Evolutionary conservation across 257 asterid genomes (phyloP), one percentile per base, ranked within the genome.

Genomic region (Striga asiatica): DNA sequence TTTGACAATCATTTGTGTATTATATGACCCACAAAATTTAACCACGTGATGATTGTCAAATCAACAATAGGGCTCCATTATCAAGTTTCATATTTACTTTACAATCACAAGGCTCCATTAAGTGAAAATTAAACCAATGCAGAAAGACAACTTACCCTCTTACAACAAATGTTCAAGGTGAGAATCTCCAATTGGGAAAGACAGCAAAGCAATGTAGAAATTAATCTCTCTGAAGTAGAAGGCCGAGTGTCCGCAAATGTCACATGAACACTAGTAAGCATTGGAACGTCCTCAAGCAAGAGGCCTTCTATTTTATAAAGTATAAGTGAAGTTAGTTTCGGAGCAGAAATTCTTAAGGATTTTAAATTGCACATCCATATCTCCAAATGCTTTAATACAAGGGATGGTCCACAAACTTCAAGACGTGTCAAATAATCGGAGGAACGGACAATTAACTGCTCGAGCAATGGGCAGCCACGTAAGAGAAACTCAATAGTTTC

Each of bases 321-420:
- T 8, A 1, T 54, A 2, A 54, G 59, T 9, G 6, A 24, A 16
- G 28, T 25, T 1, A 57, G 63, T 8, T 57, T 42, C 16, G 63
- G 63, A 6, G 63, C 63, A 3, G 41, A 41, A 41, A 42, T 24
- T 12, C 11, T 57, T 0, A 57, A 1, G 29, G 42, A 25, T 14
- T 12, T 42, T 42, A 42, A 17, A 42, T 2, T 2, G 42, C 53
- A 27, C 11, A 0, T 9, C 6, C 20, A 11, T 11, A 57, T 8
- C 18, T 57, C 53, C n/a, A 57, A 9, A 25, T 57, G 54, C 12
- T 57, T 57, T 21, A 59, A 59, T 23, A 4, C 10, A 29, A 59
- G 65, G 22, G 56, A 46, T 13, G 56, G 17, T 1, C 65, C 65
- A 46, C 55, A 28, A 46, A 58, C 19, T 13, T 58, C 54, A 58